A percentile compares a stretch with the other conserved stretches of the same genome.
Evolutionary conservation across 805 yeast genomes (phyloP).

Genomic region (Starmerella floricola): DNA sequence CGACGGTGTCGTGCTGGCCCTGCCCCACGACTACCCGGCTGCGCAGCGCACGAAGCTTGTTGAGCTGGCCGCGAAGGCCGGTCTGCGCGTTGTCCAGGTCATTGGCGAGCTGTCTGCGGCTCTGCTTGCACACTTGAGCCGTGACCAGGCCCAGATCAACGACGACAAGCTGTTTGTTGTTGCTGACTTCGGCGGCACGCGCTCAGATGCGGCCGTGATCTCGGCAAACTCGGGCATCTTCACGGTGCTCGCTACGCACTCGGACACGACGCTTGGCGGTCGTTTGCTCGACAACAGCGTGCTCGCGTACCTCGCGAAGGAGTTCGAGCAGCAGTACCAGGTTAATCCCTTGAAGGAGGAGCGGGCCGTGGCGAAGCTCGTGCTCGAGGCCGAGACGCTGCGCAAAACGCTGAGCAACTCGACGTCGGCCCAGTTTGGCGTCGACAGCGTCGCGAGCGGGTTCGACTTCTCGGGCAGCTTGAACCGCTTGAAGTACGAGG

Average conservation of each 20-base stretch:
- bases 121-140: constrained; percentile 62
- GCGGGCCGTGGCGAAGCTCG: constrained; percentile 80
- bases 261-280: constrained; percentile 78
- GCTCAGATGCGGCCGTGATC: constrained; percentile 90
- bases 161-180: constrained; percentile 71
- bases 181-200: constrained; percentile 91
- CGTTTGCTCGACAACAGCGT: constrained; percentile 68
- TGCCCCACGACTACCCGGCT: constrained; percentile 77
- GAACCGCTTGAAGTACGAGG: constrained; percentile 88
- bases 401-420: constrained; percentile 90
- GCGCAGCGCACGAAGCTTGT: constrained; percentile 55
- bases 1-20: constrained; percentile 75
- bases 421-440: constrained; percentile 76
- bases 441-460: constrained; percentile 90
- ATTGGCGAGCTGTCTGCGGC: constrained; percentile 91
- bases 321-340: constrained; percentile 79
- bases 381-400: constrained; percentile 67
- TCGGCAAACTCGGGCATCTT: constrained; percentile 89
- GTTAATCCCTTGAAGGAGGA: constrained; percentile 68
- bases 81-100: constrained; percentile 69
- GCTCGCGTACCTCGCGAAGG: constrained; percentile 76
- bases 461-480: constrained; percentile 83
- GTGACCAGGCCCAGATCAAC: constrained; percentile 28
- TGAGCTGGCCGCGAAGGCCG: constrained; percentile 55
- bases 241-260: constrained; percentile 77